phyloP scores from a whole-genome alignment of 345 rosid species.

The Syzygium oleosum region DNA sequence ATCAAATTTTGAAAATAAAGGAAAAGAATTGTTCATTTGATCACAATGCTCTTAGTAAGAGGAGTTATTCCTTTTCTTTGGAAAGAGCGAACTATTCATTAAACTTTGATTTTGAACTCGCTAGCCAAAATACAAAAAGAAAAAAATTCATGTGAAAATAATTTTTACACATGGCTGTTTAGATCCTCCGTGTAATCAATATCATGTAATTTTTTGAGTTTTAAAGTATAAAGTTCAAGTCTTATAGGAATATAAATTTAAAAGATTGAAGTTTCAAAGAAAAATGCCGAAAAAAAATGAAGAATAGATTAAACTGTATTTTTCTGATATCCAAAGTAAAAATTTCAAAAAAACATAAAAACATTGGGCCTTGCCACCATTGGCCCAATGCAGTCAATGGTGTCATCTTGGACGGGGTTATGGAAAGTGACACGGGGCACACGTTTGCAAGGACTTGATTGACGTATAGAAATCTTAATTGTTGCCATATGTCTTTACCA shows the following conservation, averaged over 20 bases:
- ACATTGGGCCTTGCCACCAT: not conserved
- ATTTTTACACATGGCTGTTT: not conserved
- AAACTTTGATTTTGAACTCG: not conserved
- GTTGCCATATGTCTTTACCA: not conserved
- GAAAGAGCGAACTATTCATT: not conserved
- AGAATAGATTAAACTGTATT: not conserved
- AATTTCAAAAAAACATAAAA: not conserved
- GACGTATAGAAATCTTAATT: not conserved
- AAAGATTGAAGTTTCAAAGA: not conserved
- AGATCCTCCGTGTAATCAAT: fast-evolving
- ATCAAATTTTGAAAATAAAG: not conserved
- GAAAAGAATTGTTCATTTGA: not conserved
- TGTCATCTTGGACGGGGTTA: not conserved
- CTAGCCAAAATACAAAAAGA: not conserved
- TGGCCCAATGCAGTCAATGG: not conserved
- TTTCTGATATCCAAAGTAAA: not conserved
- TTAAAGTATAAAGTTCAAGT: not conserved
- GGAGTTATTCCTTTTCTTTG: not conserved
- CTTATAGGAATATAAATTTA: not conserved
- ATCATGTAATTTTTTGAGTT: not conserved
- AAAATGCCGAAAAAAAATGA: not conserved
- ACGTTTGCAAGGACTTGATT: not conserved
- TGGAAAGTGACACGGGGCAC: not conserved
- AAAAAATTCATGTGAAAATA: not conserved
- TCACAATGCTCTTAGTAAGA: not conserved